phyloP scores from a whole-genome alignment of 73 alveolate genomes.

The Urostyla sp. region DNA sequence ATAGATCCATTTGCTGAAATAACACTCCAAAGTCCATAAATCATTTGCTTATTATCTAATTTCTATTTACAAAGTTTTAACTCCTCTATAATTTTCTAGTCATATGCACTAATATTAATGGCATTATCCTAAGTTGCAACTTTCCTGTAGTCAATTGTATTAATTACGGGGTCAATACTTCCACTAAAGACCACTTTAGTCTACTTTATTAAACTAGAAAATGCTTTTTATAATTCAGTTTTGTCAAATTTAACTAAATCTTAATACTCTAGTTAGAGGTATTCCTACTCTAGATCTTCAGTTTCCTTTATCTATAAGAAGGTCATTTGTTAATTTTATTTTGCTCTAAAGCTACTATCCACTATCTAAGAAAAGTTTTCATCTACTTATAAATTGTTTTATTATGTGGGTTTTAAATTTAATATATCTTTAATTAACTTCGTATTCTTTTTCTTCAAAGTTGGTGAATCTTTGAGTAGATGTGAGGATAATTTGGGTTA shows the following conservation, averaged over 20 bases:
- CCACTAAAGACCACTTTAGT: constrained; percentile 28
- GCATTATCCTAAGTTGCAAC: background rate
- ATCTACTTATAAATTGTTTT: background rate
- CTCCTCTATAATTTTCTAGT: background rate
- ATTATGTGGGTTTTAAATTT: constrained; percentile 2
- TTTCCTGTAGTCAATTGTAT: constrained; percentile 14
- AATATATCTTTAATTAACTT: constrained; percentile 1
- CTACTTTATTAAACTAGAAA: constrained; percentile 9
- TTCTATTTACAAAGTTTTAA: background rate
- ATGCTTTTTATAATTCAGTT: constrained; percentile 21
- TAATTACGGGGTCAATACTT: constrained; percentile 24
- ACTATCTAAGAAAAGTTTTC: background rate
- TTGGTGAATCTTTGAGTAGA: constrained; percentile 35
- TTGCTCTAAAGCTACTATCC: constrained; percentile 8
- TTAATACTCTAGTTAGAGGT: constrained; percentile 14
- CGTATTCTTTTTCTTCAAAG: background rate
- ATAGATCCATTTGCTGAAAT: constrained; percentile 24
- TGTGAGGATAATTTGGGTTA: background rate
- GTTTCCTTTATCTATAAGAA: constrained; percentile 31
- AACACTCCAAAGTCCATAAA: constrained; percentile 58
- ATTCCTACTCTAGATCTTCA: constrained; percentile 36
- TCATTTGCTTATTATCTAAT: constrained; percentile 28
- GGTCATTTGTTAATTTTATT: constrained; percentile 5
- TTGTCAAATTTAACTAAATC: constrained; percentile 1
- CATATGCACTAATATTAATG: background rate